These are phyloP conservation scores for Catenaria anguillulae DNA, from an alignment of 371 early-diverging fungal species.

Conservation along the genomic window DNA sequence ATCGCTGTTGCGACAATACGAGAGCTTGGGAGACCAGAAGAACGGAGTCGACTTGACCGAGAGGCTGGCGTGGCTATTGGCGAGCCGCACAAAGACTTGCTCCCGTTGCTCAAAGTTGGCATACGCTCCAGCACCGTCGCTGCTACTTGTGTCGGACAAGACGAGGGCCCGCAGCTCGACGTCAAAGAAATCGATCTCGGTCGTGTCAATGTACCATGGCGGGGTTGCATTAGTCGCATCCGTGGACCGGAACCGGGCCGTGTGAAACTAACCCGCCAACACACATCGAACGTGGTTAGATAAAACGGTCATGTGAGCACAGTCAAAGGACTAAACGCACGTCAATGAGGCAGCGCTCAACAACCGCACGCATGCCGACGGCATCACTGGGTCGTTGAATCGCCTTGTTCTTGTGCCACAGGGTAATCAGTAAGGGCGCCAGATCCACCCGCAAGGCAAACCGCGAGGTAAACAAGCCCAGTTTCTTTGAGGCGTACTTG, in stretches of 20 bases:
- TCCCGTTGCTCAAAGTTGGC: background rate
- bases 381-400: background rate
- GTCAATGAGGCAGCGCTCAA: background rate
- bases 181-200: background rate
- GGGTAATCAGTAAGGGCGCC: background rate
- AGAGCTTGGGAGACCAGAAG: background rate
- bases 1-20: background rate
- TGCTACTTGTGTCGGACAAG: background rate
- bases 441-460: background rate
- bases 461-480: background rate
- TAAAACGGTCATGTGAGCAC: too few relatives aligned
- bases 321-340: too few relatives aligned
- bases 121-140: background rate
- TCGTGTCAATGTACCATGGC: constrained; percentile 2
- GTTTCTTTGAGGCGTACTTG: background rate
- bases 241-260: background rate
- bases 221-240: background rate
- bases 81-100: background rate
- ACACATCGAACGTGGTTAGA: too few relatives aligned
- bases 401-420: background rate
- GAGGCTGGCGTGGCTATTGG: background rate
- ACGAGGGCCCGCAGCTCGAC: background rate
- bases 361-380: background rate
- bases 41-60: background rate
- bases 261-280: background rate